These are phyloP conservation scores for Tylopilus sp. DNA, from an alignment of 768 basidiomycete genomes.

Conservation along the genomic window DNA sequence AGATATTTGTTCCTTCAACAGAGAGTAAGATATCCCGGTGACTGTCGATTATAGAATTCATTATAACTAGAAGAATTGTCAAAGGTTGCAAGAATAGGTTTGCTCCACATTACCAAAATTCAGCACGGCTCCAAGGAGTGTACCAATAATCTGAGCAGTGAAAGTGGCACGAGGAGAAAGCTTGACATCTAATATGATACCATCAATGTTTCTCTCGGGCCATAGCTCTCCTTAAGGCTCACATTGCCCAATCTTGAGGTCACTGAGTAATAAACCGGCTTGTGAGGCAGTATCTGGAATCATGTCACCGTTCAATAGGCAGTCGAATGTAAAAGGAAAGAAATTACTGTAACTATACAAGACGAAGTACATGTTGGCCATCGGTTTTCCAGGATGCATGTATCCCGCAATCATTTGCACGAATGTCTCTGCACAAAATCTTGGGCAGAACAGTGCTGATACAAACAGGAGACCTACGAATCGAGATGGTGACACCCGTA, in stretches of 20 bases:
- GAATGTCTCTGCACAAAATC: slow-evolving; percentile 19
- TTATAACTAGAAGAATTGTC: slow-evolving; percentile 34
- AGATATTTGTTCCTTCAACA: slow-evolving; percentile 47
- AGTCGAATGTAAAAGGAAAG: slow-evolving; percentile 13
- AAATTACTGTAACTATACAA: slow-evolving; percentile 46
- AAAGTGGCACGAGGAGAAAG: slow-evolving; percentile 64
- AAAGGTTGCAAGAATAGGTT: neutral
- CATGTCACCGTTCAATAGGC: slow-evolving; percentile 36
- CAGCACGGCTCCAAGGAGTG: slow-evolving; percentile 47
- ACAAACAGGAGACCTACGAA: slow-evolving; percentile 15
- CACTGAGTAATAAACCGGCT: slow-evolving; percentile 48
- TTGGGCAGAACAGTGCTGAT: neutral
- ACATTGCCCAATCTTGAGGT: slow-evolving; percentile 45
- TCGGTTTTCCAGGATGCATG: slow-evolving; percentile 34
- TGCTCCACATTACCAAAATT: slow-evolving; percentile 37
- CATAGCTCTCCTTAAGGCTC: neutral
- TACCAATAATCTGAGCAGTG: slow-evolving; percentile 54
- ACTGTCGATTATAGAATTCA: slow-evolving; percentile 43
- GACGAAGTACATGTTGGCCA: slow-evolving; percentile 43
- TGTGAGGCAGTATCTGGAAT: slow-evolving; percentile 49
- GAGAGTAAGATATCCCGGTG: slow-evolving; percentile 50
- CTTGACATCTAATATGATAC: slow-evolving; percentile 36
- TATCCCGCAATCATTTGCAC: slow-evolving; percentile 39
- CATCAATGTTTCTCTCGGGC: slow-evolving; percentile 36
- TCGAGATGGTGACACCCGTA: slow-evolving; percentile 31